These are phyloP conservation scores for Triticum dicoccoides DNA, from an alignment of 176 grass and related monocot species.

Conservation along the genomic window DNA sequence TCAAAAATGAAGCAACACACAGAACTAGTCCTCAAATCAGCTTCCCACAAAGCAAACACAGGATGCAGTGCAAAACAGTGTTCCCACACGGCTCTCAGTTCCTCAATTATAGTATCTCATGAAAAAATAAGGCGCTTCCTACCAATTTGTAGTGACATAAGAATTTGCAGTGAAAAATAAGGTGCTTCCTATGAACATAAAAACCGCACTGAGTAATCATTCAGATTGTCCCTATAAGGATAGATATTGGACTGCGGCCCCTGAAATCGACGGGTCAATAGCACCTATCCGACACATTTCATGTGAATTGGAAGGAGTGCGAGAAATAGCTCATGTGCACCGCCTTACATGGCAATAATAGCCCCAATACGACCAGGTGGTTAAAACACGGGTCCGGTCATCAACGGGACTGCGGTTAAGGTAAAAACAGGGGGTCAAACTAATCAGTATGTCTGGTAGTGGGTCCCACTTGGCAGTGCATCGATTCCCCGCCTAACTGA, in stretches of 20 bases:
- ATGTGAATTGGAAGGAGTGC: no score
- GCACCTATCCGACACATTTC: no score
- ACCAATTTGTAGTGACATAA: constrained; percentile 12
- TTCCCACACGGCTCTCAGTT: not conserved
- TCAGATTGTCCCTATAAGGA: not conserved
- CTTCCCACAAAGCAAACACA: not conserved
- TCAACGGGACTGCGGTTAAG: no score
- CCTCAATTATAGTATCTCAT: constrained; percentile 6
- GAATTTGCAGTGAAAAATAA: not conserved
- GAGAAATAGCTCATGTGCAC: no score
- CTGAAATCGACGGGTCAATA: not conserved
- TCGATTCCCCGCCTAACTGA: no score
- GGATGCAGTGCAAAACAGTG: not conserved
- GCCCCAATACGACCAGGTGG: no score
- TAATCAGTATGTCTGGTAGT: no score
- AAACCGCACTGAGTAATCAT: constrained; percentile 14
- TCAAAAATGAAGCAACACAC: not conserved
- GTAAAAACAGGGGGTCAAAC: no score
- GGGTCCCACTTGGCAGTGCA: no score
- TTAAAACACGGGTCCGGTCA: no score
- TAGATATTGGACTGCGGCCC: not conserved
- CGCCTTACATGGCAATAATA: no score
- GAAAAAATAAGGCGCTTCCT: constrained; percentile 2
- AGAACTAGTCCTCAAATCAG: not conserved
- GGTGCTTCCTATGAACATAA: constrained; percentile 10